Conservation (phyloP, 257 asterid species). For the Vinca minor region DNA sequence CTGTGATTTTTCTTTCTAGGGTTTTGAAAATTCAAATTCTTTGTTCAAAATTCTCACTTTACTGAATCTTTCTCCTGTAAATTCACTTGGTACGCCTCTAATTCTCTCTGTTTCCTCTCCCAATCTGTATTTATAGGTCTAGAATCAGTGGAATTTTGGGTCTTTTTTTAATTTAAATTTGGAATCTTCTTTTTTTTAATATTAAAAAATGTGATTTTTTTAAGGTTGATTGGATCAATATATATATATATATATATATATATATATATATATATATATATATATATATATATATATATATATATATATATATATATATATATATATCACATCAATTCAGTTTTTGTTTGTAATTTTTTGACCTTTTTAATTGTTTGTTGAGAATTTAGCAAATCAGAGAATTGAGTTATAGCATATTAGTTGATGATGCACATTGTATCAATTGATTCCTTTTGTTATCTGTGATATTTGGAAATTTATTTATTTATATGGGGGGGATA, state of each 20-base stretch:
- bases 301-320: no score
- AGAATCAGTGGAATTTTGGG: conserved; percentile 1
- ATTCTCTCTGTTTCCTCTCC: background rate
- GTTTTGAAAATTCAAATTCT: conserved; percentile 10
- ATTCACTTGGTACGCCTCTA: conserved; percentile 12
- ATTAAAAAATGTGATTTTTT: background rate
- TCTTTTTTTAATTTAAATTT: background rate
- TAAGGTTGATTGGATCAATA: no score
- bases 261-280: no score
- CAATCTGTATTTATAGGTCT: background rate
- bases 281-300: no score
- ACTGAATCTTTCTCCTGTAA: conserved; percentile 3
- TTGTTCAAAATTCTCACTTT: background rate
- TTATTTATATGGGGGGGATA: background rate
- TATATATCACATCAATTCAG: no score
- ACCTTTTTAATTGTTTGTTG: background rate
- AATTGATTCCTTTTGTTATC: conserved; percentile 5
- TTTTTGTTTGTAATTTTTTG: no score
- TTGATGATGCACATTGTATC: background rate
- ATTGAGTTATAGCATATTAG: background rate
- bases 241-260: no score
- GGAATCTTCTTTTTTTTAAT: background rate
- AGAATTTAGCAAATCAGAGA: background rate
- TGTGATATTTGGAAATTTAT: background rate
- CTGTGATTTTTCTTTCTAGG: conserved; percentile 16